These are phyloP conservation scores for Lactarius pseudohatsudake DNA, from an alignment of 768 basidiomycete species.

Conservation along the genomic window DNA sequence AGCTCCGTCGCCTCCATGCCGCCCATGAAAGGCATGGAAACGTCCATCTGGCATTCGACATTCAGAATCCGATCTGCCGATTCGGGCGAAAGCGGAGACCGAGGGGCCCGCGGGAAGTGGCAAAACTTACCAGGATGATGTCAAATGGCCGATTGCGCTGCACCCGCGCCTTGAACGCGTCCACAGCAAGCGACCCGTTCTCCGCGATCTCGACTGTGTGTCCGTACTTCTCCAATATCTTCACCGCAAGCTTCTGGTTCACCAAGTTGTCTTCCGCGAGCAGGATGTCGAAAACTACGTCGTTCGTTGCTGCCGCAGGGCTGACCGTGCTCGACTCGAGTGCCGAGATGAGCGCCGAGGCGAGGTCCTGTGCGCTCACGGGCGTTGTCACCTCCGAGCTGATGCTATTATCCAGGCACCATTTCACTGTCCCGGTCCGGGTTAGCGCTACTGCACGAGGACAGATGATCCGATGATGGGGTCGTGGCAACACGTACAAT, in stretches of 20 bases:
- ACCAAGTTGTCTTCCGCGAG: slow-evolving; percentile 97
- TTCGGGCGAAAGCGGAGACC: background rate
- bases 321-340: slow-evolving; percentile 93
- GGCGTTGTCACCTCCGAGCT: slow-evolving; percentile 94
- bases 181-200: slow-evolving; percentile 92
- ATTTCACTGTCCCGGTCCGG: slow-evolving; percentile 67
- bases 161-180: slow-evolving; percentile 82
- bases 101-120: background rate
- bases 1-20: slow-evolving; percentile 96
- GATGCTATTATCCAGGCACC: slow-evolving; percentile 96
- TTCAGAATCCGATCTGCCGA: background rate
- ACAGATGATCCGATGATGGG: slow-evolving; percentile 11
- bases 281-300: slow-evolving; percentile 87
- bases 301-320: slow-evolving; percentile 81
- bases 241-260: slow-evolving; percentile 94
- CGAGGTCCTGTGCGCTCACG: slow-evolving; percentile 82
- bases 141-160: slow-evolving; percentile 76
- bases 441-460: slow-evolving; percentile 29
- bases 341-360: slow-evolving; percentile 89
- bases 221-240: slow-evolving; percentile 94
- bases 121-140: slow-evolving; percentile 76
- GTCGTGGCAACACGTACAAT: slow-evolving; percentile 51
- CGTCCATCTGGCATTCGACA: slow-evolving; percentile 72
- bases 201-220: slow-evolving; percentile 96
- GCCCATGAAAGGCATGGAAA: slow-evolving; percentile 98